Conservation (phyloP, 2,329 filamentous ascomycete species). For the Samsoniella hepiali region DNA sequence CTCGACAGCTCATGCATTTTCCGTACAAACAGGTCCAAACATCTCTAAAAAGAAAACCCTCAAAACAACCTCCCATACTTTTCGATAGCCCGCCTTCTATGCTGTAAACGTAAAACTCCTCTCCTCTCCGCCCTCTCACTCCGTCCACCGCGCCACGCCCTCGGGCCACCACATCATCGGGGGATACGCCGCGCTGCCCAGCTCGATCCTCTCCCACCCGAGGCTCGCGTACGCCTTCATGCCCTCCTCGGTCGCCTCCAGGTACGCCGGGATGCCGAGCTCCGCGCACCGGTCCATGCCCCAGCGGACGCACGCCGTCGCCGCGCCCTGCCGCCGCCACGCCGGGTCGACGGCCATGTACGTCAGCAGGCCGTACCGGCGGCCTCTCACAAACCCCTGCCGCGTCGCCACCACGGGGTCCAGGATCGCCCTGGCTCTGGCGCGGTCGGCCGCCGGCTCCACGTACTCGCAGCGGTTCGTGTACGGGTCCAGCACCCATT, state of each 20-base stretch:
- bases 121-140: too few relatives aligned
- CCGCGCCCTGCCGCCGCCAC: slow-evolving; percentile 16
- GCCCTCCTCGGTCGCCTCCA: slow-evolving; percentile 16
- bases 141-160: slow-evolving; percentile 12
- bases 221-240: slow-evolving; percentile 8
- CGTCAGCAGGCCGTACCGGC: slow-evolving; percentile 3
- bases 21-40: too few relatives aligned
- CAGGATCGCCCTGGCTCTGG: not conserved
- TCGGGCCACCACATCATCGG: slow-evolving; percentile 19
- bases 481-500: slow-evolving; percentile 11
- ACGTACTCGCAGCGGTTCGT: slow-evolving; percentile 8
- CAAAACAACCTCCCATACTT: too few relatives aligned
- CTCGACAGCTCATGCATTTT: too few relatives aligned
- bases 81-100: too few relatives aligned
- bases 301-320: slow-evolving; percentile 13
- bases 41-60: too few relatives aligned
- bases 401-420: not conserved
- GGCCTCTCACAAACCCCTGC: not conserved
- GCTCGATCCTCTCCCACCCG: slow-evolving; percentile 11
- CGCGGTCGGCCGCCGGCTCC: not conserved
- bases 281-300: slow-evolving; percentile 14
- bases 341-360: slow-evolving; percentile 13
- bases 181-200: not conserved
- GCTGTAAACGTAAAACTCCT: too few relatives aligned
- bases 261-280: slow-evolving; percentile 15